Evolutionary conservation across 73 alveolate species (phyloP).

Genomic region (Tetrahymena thermophila): DNA sequence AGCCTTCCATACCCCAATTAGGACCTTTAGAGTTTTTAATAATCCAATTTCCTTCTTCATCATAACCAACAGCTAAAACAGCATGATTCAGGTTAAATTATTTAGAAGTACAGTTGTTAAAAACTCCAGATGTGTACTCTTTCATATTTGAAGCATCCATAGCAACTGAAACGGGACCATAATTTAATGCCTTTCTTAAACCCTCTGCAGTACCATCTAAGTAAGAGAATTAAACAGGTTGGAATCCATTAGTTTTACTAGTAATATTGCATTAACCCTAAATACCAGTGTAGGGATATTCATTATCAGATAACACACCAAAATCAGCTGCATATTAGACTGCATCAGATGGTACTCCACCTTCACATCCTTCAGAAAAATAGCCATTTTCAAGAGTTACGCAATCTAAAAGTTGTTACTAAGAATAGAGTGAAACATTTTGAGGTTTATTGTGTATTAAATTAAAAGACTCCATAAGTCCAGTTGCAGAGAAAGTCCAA

Average conservation of each 20-base stretch:
- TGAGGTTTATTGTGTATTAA: conserved; percentile 3
- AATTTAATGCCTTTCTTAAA: conserved; percentile 12
- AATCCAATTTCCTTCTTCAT: conserved; percentile 19
- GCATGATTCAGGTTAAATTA: conserved; percentile 35
- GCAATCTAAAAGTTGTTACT: conserved; percentile 66
- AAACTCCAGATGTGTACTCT: conserved; percentile 55
- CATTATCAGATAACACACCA: conserved; percentile 10
- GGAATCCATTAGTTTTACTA: background rate
- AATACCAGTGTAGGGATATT: conserved; percentile 32
- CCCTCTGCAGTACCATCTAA: conserved; percentile 8
- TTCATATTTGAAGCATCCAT: conserved; percentile 64
- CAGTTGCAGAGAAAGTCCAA: conserved; percentile 82
- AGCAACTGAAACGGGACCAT: conserved; percentile 49
- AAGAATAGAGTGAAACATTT: conserved; percentile 26
- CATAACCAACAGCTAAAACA: conserved; percentile 42
- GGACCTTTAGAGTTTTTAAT: conserved; percentile 32
- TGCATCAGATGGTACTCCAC: conserved; percentile 27
- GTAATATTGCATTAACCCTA: conserved; percentile 12
- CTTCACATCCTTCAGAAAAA: conserved; percentile 51
- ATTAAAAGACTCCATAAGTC: conserved; percentile 63
- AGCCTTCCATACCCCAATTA: conserved; percentile 23
- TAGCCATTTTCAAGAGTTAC: conserved; percentile 43
- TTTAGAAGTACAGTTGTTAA: conserved; percentile 39
- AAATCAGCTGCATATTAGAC: conserved; percentile 5
- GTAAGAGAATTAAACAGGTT: background rate